Conservation (phyloP, 1,284 basidiomycete species). For the Kwoniella shivajii region DNA sequence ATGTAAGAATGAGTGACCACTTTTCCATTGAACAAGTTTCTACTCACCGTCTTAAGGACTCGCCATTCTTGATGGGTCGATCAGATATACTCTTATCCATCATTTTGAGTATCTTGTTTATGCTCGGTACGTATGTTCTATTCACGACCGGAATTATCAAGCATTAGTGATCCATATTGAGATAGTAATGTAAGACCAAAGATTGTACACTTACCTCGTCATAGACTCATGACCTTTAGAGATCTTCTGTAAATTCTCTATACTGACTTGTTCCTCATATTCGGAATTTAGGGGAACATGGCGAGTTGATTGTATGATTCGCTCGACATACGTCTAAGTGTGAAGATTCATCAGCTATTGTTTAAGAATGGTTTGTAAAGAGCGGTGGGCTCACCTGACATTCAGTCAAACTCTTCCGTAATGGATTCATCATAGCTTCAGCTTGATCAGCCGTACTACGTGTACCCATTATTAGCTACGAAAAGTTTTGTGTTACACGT, state of each 20-base stretch:
- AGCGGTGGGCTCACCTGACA: constrained; percentile 27
- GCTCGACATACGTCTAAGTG: constrained; percentile 36
- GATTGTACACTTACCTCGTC: constrained; percentile 24
- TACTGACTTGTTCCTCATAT: constrained; percentile 31
- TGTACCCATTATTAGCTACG: not conserved
- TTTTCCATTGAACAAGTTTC: not conserved
- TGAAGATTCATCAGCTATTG: constrained; percentile 5
- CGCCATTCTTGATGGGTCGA: constrained; percentile 89
- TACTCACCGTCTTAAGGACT: constrained; percentile 77
- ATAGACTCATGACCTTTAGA: constrained; percentile 36
- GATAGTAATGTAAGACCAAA: not conserved
- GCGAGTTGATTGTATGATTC: constrained; percentile 26
- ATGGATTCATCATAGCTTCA: constrained; percentile 91
- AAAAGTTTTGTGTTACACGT: not conserved
- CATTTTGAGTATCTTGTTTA: constrained; percentile 86
- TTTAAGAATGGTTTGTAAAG: not conserved
- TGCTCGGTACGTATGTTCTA: constrained; percentile 77
- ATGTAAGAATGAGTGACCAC: not conserved
- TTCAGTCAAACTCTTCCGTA: constrained; percentile 66
- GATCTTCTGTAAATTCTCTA: constrained; percentile 27
- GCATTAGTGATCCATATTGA: not conserved
- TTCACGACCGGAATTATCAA: constrained; percentile 58
- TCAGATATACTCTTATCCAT: constrained; percentile 90
- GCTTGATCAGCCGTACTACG: constrained; percentile 68
- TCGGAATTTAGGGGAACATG: constrained; percentile 29